Conservation (phyloP, 2,329 filamentous ascomycete species). For the Blastomyces emzantsi region DNA sequence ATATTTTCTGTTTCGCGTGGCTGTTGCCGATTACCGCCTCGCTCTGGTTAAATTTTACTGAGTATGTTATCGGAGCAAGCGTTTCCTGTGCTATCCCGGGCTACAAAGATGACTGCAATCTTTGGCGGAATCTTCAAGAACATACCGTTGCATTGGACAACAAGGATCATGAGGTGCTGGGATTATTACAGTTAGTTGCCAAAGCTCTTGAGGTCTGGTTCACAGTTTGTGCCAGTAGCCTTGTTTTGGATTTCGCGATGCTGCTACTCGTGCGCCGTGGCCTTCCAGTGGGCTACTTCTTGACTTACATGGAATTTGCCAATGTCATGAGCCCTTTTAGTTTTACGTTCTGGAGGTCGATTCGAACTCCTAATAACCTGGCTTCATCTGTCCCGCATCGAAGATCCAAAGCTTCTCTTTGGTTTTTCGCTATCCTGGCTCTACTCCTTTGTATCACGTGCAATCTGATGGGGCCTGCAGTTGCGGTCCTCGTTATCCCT, state of each 20-base stretch:
- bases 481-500: too few relatives aligned
- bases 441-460: too few relatives aligned
- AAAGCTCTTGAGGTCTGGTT: conserved; percentile 1
- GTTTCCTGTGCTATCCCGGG: not conserved
- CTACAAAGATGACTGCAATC: not conserved
- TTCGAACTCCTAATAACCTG: too few relatives aligned
- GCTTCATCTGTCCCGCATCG: too few relatives aligned
- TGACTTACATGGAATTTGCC: not conserved
- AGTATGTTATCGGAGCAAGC: not conserved
- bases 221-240: not conserved
- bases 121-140: not conserved
- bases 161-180: not conserved
- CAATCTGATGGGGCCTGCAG: too few relatives aligned
- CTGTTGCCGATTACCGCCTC: too few relatives aligned
- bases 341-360: not conserved
- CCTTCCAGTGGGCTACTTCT: not conserved
- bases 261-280: not conserved
- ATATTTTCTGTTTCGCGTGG: too few relatives aligned
- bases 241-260: not conserved
- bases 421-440: too few relatives aligned
- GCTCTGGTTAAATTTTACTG: too few relatives aligned
- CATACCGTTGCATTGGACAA: not conserved
- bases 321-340: not conserved
- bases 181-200: not conserved
- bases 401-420: too few relatives aligned